phyloP scores from a whole-genome alignment of 208 protist genomes.

The Herpetomonas samuelpessoai region DNA sequence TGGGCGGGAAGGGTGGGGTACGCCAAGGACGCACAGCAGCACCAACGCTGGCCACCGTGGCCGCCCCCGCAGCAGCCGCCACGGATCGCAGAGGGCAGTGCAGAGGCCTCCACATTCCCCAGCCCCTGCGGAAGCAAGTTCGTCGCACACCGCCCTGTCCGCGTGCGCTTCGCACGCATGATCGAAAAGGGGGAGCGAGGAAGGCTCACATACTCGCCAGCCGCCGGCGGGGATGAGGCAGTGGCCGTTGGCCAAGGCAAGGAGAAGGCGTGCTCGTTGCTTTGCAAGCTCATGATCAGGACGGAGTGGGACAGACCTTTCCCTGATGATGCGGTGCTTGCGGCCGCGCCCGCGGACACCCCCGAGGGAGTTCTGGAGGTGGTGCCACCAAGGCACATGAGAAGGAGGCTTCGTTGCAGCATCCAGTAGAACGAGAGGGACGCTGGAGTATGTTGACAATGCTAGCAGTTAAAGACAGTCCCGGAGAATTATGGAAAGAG shows the following conservation, averaged over 20 bases:
- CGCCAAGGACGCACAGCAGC: conserved; percentile 27
- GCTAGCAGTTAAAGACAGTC: no score
- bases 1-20: no score
- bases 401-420: background rate
- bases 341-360: no score
- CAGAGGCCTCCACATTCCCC: background rate
- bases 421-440: background rate
- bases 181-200: conserved; percentile 69
- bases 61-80: conserved; percentile 13
- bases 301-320: background rate
- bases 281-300: background rate
- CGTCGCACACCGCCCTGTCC: conserved; percentile 34
- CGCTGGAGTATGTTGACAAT: background rate
- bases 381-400: background rate
- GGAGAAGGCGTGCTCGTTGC: background rate
- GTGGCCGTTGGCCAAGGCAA: background rate
- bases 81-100: background rate
- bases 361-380: no score
- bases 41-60: conserved; percentile 19
- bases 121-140: conserved; percentile 21
- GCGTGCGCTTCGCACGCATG: conserved; percentile 37
- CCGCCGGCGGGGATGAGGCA: background rate
- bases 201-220: conserved; percentile 7
- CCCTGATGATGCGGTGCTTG: no score
- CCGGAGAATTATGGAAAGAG: no score